These are phyloP conservation scores for Neurospora sp. DNA, from an alignment of 495 filamentous ascomycete species.

Conservation along the genomic window DNA sequence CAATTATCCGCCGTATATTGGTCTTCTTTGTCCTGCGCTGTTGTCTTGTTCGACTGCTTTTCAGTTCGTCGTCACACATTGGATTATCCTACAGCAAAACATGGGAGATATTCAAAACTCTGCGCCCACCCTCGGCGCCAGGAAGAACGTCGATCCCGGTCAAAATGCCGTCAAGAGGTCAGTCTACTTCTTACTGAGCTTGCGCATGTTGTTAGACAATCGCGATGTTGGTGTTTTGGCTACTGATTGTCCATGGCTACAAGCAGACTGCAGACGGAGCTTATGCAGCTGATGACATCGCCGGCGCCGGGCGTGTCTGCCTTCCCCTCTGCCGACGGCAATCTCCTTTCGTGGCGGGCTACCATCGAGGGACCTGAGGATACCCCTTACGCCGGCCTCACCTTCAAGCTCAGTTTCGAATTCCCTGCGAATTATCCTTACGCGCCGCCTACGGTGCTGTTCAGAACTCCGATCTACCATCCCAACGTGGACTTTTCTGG, in stretches of 20 bases:
- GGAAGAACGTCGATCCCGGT: slow-evolving; percentile 46
- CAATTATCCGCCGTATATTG: slow-evolving; percentile 1
- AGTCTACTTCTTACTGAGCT: slow-evolving; percentile 6
- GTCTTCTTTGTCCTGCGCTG: slow-evolving; percentile 4
- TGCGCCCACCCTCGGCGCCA: slow-evolving; percentile 47
- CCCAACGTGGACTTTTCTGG: slow-evolving; percentile 91
- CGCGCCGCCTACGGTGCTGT: slow-evolving; percentile 82
- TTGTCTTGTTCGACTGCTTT: slow-evolving; percentile 1
- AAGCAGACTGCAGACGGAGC: slow-evolving; percentile 66
- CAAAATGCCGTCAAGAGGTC: slow-evolving; percentile 77
- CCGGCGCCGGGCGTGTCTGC: slow-evolving; percentile 89
- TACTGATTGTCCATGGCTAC: background rate
- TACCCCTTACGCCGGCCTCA: slow-evolving; percentile 82
- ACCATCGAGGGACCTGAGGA: slow-evolving; percentile 88
- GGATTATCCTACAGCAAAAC: background rate
- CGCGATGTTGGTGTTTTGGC: background rate
- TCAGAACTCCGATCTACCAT: slow-evolving; percentile 90
- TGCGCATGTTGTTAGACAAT: background rate
- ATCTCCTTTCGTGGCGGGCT: slow-evolving; percentile 83
- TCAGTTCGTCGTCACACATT: background rate
- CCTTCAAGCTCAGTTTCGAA: slow-evolving; percentile 84
- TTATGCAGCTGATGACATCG: slow-evolving; percentile 96
- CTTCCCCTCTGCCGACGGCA: slow-evolving; percentile 83
- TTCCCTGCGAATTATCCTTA: slow-evolving; percentile 94
- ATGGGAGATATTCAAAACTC: slow-evolving; percentile 68